Percentiles rank a stretch among this genome's conserved stretches.
phyloP scores from a whole-genome alignment of 805 yeast species.

The Nakazawaea wickerhamii region DNA sequence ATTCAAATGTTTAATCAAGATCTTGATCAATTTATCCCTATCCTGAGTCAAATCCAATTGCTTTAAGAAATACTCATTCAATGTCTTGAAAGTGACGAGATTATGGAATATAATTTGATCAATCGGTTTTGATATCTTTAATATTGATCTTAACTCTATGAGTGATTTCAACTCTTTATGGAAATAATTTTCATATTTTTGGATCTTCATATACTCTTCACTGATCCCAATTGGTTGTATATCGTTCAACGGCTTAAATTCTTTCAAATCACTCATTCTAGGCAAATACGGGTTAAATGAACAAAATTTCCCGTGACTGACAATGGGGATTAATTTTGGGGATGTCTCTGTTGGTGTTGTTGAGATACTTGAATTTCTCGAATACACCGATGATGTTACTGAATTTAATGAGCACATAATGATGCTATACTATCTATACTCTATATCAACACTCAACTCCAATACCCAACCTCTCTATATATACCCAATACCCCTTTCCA shows the following conservation, averaged over 20 bases:
- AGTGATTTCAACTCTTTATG: background rate
- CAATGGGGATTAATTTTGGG: constrained; percentile 1
- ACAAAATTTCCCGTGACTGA: background rate
- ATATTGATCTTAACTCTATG: background rate
- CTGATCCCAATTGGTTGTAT: background rate
- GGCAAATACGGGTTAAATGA: constrained; percentile 1
- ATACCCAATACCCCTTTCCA: background rate
- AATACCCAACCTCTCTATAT: background rate
- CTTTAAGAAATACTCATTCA: constrained; percentile 1
- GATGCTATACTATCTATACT: background rate
- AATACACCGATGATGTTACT: background rate
- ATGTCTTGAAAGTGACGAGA: background rate
- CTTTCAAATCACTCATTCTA: too few species aligned
- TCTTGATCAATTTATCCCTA: background rate
- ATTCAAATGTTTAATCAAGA: constrained; percentile 2
- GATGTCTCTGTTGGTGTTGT: background rate
- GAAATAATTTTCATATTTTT: constrained; percentile 6
- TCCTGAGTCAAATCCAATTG: background rate
- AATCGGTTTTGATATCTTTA: background rate
- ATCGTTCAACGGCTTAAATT: background rate
- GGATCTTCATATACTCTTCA: background rate
- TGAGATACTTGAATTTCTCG: background rate
- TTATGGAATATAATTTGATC: constrained; percentile 2
- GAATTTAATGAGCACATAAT: background rate
- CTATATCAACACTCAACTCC: background rate